These are phyloP conservation scores for Phytophthora aleatoria DNA, from an alignment of 352 stramenopile species.

Conservation along the genomic window DNA sequence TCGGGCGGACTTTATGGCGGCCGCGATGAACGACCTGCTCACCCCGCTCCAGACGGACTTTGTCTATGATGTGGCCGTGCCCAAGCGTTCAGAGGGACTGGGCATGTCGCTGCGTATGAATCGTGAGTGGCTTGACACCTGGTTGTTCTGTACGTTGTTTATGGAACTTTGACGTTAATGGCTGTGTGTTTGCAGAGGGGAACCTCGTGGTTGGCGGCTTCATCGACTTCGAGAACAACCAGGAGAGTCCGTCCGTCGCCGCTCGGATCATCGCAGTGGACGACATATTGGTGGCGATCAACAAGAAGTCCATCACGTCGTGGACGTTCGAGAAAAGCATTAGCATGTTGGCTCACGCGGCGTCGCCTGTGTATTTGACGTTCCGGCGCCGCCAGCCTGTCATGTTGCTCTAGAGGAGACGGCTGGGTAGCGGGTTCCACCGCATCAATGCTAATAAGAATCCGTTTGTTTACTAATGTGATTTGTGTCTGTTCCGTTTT, in stretches of 20 bases:
- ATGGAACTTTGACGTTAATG: constrained; percentile 10
- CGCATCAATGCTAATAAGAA: constrained; percentile 13
- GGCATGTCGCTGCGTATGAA: constrained; percentile 89
- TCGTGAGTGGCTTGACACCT: constrained; percentile 45
- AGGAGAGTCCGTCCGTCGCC: constrained; percentile 77
- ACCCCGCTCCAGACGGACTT: constrained; percentile 81
- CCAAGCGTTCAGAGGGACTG: constrained; percentile 77
- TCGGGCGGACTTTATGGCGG: constrained; percentile 78
- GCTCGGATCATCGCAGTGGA: constrained; percentile 79
- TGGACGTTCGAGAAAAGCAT: constrained; percentile 90
- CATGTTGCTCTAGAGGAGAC: constrained; percentile 54
- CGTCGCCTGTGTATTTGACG: constrained; percentile 85
- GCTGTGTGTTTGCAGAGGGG: constrained; percentile 48
- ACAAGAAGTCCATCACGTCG: constrained; percentile 88
- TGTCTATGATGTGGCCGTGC: constrained; percentile 82
- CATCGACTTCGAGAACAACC: constrained; percentile 84
- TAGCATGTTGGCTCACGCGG: constrained; percentile 74
- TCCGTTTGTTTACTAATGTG: constrained; percentile 21
- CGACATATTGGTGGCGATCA: constrained; percentile 83
- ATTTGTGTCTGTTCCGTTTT: neutral
- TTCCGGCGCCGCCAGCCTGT: constrained; percentile 72
- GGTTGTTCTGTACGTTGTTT: neutral
- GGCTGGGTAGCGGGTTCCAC: neutral
- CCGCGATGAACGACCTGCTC: constrained; percentile 86
- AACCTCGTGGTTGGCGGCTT: constrained; percentile 82